Evolutionary conservation across 257 asterid genomes (phyloP).

Genomic region (Solanum arcanum): DNA sequence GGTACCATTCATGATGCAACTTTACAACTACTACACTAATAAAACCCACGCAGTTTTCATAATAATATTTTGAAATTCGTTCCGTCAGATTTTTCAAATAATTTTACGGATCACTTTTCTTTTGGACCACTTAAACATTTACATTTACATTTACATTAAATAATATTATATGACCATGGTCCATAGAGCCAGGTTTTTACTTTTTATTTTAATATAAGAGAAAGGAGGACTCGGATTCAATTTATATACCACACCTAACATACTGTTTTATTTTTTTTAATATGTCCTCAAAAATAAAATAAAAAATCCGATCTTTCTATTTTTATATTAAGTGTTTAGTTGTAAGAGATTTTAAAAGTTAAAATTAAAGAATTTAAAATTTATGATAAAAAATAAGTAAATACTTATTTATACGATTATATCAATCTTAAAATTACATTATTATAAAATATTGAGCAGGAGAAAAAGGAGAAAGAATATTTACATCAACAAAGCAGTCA

Average conservation of each 20-base stretch:
- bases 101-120: background rate
- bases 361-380: background rate
- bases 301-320: background rate
- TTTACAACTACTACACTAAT: background rate
- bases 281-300: background rate
- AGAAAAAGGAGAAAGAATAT: no score
- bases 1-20: background rate
- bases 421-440: no score
- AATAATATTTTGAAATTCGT: background rate
- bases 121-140: background rate
- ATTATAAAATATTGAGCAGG: no score
- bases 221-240: no score
- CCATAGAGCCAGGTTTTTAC: background rate
- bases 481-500: conserved; percentile 5
- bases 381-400: background rate
- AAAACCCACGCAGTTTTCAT: background rate
- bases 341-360: background rate
- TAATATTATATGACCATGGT: background rate
- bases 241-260: no score
- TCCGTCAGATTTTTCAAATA: background rate
- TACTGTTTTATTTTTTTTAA: no score
- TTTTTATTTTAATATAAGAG: no score
- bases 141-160: no score
- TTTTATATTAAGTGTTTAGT: background rate
- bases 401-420: background rate